phyloP scores from a whole-genome alignment of 1,139 yeast genomes.

The Sugiyamaella pinicola region DNA sequence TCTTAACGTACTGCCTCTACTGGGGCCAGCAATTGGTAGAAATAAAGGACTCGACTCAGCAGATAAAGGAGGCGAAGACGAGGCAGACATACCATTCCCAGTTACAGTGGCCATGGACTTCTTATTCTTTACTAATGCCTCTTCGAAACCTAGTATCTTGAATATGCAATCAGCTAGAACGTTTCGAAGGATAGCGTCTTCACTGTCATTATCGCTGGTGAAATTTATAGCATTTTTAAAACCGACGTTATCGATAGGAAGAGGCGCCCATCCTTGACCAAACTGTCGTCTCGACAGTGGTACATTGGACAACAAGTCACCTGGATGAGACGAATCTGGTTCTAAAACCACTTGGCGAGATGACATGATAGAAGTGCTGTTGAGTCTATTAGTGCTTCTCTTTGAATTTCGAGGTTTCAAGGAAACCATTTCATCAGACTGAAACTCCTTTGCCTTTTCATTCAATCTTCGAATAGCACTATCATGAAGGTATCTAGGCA shows the following conservation, averaged over 20 bases:
- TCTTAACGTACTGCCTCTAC: conserved; percentile 1
- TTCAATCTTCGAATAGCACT: conserved; percentile 54
- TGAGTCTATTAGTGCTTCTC: conserved; percentile 11
- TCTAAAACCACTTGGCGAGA: conserved; percentile 70
- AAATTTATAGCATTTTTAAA: conserved; percentile 39
- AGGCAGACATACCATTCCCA: not conserved
- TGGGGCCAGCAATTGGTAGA: conserved; percentile 9
- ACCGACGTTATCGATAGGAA: conserved; percentile 14
- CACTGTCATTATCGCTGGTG: conserved; percentile 73
- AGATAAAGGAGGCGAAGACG: conserved; percentile 24
- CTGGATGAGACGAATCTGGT: conserved; percentile 71
- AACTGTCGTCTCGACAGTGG: conserved; percentile 60
- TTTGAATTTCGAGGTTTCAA: conserved; percentile 18
- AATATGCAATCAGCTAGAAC: conserved; percentile 80
- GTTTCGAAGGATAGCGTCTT: conserved; percentile 66
- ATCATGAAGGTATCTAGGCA: conserved; percentile 67
- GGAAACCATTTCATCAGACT: conserved; percentile 16
- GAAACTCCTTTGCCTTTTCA: conserved; percentile 18
- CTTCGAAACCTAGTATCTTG: conserved; percentile 62
- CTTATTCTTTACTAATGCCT: conserved; percentile 21
- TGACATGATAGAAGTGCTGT: conserved; percentile 1
- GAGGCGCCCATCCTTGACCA: conserved; percentile 24
- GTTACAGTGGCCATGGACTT: not conserved
- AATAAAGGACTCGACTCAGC: conserved; percentile 34
- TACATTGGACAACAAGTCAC: conserved; percentile 80